Evolutionary conservation across 208 protist genomes (phyloP).

Genomic region (Wallacemonas collosoma): DNA sequence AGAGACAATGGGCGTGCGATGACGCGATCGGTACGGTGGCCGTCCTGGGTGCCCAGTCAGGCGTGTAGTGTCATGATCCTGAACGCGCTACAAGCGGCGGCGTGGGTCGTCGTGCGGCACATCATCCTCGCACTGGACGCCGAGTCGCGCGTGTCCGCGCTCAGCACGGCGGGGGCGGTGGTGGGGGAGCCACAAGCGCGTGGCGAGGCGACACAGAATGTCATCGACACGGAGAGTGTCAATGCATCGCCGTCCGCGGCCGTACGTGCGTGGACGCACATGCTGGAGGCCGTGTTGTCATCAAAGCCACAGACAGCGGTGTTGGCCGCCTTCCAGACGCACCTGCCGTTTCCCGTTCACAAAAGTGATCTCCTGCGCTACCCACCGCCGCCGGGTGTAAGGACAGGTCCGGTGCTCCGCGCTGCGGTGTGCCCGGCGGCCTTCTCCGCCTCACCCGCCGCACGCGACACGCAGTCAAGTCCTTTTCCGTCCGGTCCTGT

Average conservation of each 20-base stretch:
- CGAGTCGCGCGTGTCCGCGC: background rate
- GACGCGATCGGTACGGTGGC: slow-evolving; percentile 24
- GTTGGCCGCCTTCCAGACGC: background rate
- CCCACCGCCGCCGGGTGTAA: background rate
- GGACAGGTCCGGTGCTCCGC: background rate
- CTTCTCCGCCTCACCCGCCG: slow-evolving; percentile 2
- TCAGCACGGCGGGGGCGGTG: background rate
- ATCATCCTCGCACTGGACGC: slow-evolving; percentile 12
- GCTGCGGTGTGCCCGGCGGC: background rate
- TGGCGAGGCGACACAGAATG: no score
- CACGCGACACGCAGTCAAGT: no score
- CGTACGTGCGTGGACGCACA: background rate
- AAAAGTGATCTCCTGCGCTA: slow-evolving; percentile 1
- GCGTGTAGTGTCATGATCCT: slow-evolving; percentile 22
- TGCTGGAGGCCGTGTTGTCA: slow-evolving; percentile 8
- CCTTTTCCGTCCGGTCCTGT: background rate
- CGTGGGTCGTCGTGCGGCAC: slow-evolving; percentile 29
- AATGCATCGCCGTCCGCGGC: background rate
- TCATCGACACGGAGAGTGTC: background rate
- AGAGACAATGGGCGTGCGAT: no score
- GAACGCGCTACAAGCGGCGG: slow-evolving; percentile 26
- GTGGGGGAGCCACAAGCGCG: no score
- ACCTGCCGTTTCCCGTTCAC: slow-evolving; percentile 3
- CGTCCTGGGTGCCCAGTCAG: slow-evolving; percentile 32
- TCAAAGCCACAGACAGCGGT: background rate